Conservation (phyloP, 352 stramenopile species). For the Phytophthora pluvialis region DNA sequence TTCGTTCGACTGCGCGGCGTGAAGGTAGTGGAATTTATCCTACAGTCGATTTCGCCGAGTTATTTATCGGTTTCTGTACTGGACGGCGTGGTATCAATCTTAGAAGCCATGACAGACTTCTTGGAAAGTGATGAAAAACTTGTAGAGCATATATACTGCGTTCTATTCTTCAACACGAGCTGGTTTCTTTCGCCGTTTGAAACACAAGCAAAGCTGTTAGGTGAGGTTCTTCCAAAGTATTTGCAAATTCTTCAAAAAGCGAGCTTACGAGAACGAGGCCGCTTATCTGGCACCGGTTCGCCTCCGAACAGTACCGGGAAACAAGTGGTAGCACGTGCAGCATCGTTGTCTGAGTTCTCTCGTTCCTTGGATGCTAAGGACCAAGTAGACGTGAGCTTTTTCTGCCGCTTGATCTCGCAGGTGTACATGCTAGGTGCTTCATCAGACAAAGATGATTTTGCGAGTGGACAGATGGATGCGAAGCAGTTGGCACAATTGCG, state of each 20-base stretch:
- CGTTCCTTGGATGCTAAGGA: conserved; percentile 34
- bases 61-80: conserved; percentile 71
- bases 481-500: conserved; percentile 45
- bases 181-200: conserved; percentile 85
- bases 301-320: conserved; percentile 20
- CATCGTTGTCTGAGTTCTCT: conserved; percentile 33
- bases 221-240: conserved; percentile 66
- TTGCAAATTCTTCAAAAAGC: conserved; percentile 54
- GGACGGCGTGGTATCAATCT: conserved; percentile 63
- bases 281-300: conserved; percentile 19
- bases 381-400: conserved; percentile 72
- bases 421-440: conserved; percentile 51
- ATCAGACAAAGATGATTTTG: conserved; percentile 31
- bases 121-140: conserved; percentile 41
- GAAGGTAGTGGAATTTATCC: conserved; percentile 78
- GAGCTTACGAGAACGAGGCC: conserved; percentile 22
- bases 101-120: conserved; percentile 60
- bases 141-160: conserved; percentile 54
- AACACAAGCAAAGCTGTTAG: conserved; percentile 73
- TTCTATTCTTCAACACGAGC: conserved; percentile 82
- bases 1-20: conserved; percentile 73
- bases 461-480: conserved; percentile 44
- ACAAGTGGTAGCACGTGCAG: conserved; percentile 13
- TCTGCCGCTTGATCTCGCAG: conserved; percentile 80
- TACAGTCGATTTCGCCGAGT: conserved; percentile 77